phyloP scores from a whole-genome alignment of 768 basidiomycete species.

The Tricholoma furcatifolium region DNA sequence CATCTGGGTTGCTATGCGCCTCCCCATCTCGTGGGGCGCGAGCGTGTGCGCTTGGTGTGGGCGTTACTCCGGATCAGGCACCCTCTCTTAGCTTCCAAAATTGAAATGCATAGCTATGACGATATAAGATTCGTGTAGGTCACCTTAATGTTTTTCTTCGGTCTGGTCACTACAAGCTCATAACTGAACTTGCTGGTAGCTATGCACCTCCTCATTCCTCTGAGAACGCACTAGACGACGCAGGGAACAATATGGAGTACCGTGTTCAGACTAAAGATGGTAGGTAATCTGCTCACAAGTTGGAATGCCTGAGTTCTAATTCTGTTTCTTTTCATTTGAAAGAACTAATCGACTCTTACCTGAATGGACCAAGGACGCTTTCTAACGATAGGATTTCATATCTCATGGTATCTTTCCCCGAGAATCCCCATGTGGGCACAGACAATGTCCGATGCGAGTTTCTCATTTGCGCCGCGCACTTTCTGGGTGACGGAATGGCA shows the following conservation, averaged over 20 bases:
- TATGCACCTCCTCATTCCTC: slow-evolving; percentile 43
- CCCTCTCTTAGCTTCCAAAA: slow-evolving; percentile 64
- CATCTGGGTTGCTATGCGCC: slow-evolving; percentile 67
- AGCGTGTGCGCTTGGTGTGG: slow-evolving; percentile 63
- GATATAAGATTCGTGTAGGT: slow-evolving; percentile 70
- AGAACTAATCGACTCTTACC: slow-evolving; percentile 67
- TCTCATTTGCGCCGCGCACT: slow-evolving; percentile 76
- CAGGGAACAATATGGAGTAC: slow-evolving; percentile 49
- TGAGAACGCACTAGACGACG: slow-evolving; percentile 45
- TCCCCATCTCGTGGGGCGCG: slow-evolving; percentile 35
- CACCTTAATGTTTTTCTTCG: background rate
- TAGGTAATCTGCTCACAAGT: slow-evolving; percentile 18
- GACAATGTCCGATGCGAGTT: slow-evolving; percentile 48
- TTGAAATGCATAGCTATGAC: slow-evolving; percentile 59
- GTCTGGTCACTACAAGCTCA: background rate
- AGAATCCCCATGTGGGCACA: slow-evolving; percentile 7
- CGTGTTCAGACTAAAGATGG: slow-evolving; percentile 54
- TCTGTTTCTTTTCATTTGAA: slow-evolving; percentile 1
- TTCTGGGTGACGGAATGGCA: slow-evolving; percentile 86
- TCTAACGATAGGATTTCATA: slow-evolving; percentile 66
- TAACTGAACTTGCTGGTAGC: slow-evolving; percentile 28
- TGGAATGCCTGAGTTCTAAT: background rate
- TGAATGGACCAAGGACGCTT: slow-evolving; percentile 77
- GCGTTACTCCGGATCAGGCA: slow-evolving; percentile 70
- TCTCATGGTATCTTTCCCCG: slow-evolving; percentile 43